Percentiles rank a stretch among this genome's conserved stretches.
Conservation (phyloP, 2,329 filamentous ascomycete genomes). For the Plenodomus biglobosus region DNA sequence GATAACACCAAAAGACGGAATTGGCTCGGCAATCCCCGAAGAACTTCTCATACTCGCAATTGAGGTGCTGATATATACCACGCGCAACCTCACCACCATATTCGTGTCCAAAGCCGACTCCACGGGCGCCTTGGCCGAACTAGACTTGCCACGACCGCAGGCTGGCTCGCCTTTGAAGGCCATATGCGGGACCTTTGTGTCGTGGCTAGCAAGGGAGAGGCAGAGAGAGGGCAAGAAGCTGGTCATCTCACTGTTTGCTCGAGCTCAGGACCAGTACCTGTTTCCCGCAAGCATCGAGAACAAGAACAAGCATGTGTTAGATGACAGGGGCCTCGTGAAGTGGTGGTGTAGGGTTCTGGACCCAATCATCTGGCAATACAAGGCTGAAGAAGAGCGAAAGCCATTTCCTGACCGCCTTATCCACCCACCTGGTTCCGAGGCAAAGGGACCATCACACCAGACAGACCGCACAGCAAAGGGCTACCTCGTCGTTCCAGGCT, state of each 20-base stretch:
- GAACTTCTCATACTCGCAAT: constrained; percentile 77
- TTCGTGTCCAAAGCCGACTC: constrained; percentile 98
- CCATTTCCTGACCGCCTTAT: constrained; percentile 34
- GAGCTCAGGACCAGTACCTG: constrained; percentile 89
- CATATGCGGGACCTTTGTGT: constrained; percentile 73
- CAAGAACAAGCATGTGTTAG: constrained; percentile 81
- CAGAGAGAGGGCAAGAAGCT: constrained; percentile 66
- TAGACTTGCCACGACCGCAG: constrained; percentile 55
- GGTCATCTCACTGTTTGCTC: constrained; percentile 86
- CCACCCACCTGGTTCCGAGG: constrained; percentile 27
- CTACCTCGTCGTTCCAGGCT: constrained; percentile 84
- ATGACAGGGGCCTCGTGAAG: constrained; percentile 84
- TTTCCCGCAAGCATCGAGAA: constrained; percentile 92
- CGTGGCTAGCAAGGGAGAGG: constrained; percentile 69
- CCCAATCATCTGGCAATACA: constrained; percentile 63
- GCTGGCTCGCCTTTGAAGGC: constrained; percentile 71
- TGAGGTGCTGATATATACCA: constrained; percentile 84
- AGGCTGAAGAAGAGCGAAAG: constrained; percentile 46
- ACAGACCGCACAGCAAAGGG: constrained; percentile 59
- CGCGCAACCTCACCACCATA: constrained; percentile 75
- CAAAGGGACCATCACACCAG: constrained; percentile 15
- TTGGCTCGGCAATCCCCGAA: constrained; percentile 23
- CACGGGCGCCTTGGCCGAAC: constrained; percentile 76
- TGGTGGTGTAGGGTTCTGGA: constrained; percentile 96
- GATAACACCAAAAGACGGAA: constrained; percentile 42